Base-by-base conservation (phyloP, 108 stramenopile genomes). In the Cafeteria roenbergensis region DNA sequence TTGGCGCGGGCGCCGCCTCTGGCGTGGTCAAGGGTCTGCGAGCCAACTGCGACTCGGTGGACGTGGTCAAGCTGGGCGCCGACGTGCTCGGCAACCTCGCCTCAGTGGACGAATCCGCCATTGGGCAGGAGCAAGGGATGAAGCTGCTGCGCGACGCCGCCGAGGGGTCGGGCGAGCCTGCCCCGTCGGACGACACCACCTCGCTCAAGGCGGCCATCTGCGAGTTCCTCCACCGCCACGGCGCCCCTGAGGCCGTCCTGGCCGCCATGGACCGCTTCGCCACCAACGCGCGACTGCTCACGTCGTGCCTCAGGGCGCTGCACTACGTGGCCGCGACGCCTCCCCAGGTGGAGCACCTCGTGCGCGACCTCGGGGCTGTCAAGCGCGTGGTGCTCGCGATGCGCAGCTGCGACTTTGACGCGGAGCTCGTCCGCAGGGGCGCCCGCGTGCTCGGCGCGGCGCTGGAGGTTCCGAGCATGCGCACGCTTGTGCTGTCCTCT, bases 71-170 rank as follows among this genome's bases (percentile, higher is more conserved):
- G 68, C 34, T 69, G 31, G 63, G 35, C 17, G 65, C 65, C 51
- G 68, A 69, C 27, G 68, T 69, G n/a, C 52, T 69, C 56, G 63
- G 68, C 29, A 69, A 69, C 68, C 28, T 69, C 36, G 68, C 57
- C 6, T 64, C 68, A 0, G 67, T 60, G 22, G 65, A 57, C 34
- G 61, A 69, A 42, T 29, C 38, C 31, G 33, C 65, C 35, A 21
- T 36, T 9, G 20, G 9, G 25, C 24, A 24, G 4, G 22, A 28
- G 34, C 29, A 22, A 21, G 37, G 36, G 22, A 28, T n/a, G 17
- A 21, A 21, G 22, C 9, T 61, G 17, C 37, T 61, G 29, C 29
- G 22, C 29, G 21, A 21, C n/a, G 59, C 59, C 36, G 2, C 2
- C 36, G 59, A 61, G 8, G 37, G 20, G 17, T n/a, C 22, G 21